A percentile compares a stretch with the other conserved stretches of the same genome.
Conservation (phyloP, 164 flowering plant species). For the Tetracentron sinense region DNA sequence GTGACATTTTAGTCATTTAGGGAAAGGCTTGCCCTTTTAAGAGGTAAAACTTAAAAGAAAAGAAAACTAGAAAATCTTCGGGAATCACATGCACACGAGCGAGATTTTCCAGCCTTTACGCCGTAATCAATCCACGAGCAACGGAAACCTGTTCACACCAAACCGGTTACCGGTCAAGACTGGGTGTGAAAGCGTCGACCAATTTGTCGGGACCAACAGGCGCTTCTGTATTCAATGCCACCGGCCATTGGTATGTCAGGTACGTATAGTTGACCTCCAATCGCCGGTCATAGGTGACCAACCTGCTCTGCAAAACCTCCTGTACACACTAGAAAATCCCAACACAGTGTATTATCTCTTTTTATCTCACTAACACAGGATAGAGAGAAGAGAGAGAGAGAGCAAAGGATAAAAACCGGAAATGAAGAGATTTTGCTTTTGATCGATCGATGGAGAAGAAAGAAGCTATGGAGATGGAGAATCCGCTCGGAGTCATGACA, state of each 20-base stretch:
- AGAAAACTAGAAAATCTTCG: neutral
- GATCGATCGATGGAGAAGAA: constrained; percentile 24
- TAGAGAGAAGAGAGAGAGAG: neutral
- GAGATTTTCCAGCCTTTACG: constrained; percentile 5
- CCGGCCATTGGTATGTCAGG: constrained; percentile 16
- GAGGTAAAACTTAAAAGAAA: neutral
- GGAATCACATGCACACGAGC: constrained; percentile 17
- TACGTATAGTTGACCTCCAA: constrained; percentile 30
- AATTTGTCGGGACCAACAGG: constrained; percentile 9
- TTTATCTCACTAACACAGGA: constrained; percentile 3
- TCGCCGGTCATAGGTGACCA: constrained; percentile 41
- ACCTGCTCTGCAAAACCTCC: constrained; percentile 28
- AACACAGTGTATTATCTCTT: constrained; percentile 11
- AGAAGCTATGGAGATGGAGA: constrained; percentile 19
- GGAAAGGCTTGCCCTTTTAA: too few relatives aligned
- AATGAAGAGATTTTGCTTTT: neutral
- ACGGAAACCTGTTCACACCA: constrained; percentile 26
- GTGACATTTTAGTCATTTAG: neutral
- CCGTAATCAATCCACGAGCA: constrained; percentile 28
- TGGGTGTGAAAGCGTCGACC: constrained; percentile 30
- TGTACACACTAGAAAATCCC: constrained; percentile 25
- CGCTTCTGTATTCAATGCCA: constrained; percentile 30
- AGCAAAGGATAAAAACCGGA: neutral
- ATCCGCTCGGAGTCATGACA: constrained; percentile 19
- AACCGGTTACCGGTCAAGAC: constrained; percentile 40